Evolutionary conservation across 805 yeast species (phyloP).

Genomic region (Tetrapisispora phaffii): DNA sequence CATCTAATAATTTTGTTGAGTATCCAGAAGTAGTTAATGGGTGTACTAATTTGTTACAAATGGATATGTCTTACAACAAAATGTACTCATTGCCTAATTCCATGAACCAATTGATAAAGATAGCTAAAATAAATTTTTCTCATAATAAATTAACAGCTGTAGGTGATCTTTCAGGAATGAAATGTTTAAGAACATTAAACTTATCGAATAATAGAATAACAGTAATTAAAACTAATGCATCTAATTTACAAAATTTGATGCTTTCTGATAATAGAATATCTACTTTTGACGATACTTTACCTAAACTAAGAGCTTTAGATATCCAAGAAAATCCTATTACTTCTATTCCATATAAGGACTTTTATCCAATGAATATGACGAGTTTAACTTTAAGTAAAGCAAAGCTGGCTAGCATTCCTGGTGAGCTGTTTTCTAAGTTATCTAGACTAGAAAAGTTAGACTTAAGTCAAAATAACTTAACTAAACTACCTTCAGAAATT

Average conservation of each 20-base stretch:
- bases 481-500: constrained; percentile 62
- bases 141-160: constrained; percentile 49
- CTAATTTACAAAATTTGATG: constrained; percentile 59
- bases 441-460: constrained; percentile 62
- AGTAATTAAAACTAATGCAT: constrained; percentile 34
- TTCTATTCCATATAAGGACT: constrained; percentile 30
- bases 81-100: constrained; percentile 51
- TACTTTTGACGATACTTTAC: constrained; percentile 52
- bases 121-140: constrained; percentile 63
- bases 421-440: constrained; percentile 49
- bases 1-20: constrained; percentile 60
- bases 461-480: constrained; percentile 74
- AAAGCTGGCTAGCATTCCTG: constrained; percentile 64
- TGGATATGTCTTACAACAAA: constrained; percentile 77
- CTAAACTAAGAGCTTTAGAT: constrained; percentile 55
- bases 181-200: constrained; percentile 59
- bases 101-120: constrained; percentile 46
- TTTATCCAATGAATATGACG: constrained; percentile 49
- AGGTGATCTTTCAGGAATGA: constrained; percentile 41
- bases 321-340: constrained; percentile 82
- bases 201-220: constrained; percentile 57
- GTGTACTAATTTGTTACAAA: constrained; percentile 46
- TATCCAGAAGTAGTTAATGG: constrained; percentile 60
- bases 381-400: constrained; percentile 74
- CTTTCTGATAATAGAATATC: constrained; percentile 71